Evolutionary conservation across 345 rosid species (phyloP).

Genomic region (Sisymbrium altissimum): DNA sequence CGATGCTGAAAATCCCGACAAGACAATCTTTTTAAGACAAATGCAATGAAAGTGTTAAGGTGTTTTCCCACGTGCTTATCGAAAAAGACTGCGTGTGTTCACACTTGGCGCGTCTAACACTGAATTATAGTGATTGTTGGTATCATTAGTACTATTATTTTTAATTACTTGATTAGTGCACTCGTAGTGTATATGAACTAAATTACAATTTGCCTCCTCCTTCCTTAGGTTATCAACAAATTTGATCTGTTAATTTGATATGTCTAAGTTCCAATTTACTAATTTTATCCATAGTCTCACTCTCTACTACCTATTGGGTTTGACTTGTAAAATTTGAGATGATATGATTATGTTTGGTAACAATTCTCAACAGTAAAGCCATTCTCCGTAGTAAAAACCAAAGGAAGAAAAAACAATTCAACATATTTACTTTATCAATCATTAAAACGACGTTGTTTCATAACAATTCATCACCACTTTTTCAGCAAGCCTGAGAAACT

Average conservation of each 20-base stretch:
- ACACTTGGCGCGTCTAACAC: constrained; percentile 15
- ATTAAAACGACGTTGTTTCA: neutral
- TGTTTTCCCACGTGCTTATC: constrained; percentile 31
- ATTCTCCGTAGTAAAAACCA: neutral
- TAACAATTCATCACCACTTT: neutral
- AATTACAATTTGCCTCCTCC: neutral
- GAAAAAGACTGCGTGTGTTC: neutral
- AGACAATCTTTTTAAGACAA: constrained; percentile 23
- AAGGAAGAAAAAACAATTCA: neutral
- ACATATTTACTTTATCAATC: neutral
- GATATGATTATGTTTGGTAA: neutral
- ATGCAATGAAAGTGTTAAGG: constrained; percentile 4
- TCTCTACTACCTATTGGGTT: neutral
- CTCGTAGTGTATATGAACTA: neutral
- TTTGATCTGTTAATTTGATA: neutral
- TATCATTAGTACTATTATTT: neutral
- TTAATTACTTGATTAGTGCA: neutral
- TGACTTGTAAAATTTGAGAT: neutral
- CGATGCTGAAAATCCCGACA: neutral
- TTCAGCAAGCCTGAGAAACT: neutral
- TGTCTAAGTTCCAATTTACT: neutral
- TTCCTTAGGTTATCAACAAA: neutral
- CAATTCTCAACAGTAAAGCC: neutral
- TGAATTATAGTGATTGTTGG: neutral
- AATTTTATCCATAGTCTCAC: neutral